Base-by-base conservation (phyloP, 495 filamentous ascomycete species). In the Lentithecium fluviatile region DNA sequence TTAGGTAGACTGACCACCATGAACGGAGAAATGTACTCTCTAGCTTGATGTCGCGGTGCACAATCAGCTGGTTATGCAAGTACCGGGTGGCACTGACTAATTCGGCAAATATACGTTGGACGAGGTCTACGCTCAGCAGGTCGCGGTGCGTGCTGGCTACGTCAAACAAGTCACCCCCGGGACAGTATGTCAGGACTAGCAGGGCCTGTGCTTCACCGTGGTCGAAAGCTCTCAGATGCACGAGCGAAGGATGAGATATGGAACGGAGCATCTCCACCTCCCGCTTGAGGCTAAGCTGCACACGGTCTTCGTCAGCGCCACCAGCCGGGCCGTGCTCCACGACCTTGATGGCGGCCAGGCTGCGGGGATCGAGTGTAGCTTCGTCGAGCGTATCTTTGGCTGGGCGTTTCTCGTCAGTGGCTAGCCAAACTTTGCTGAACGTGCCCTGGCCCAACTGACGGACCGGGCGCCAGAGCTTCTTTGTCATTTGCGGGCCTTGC, bases 11-110 rank as follows among this genome's bases (percentile, higher is more conserved):
- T 56, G 20, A 48, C 47, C 38, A 51, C 42, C 11, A 46, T 4
- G 49, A 40, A 37, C 34, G 52, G 60, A 52, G 43, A 62, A 65
- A 65, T 68, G 48, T 79, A 96, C 92, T 98, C 76, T 98, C 94
- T 48, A 98, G 84, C 74, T 98, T 98, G 69, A 98, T 95, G 74
- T 98, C 94, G 24, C 94, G 85, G 70, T 98, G 94, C 42, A 96
- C 93, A 63, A 98, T 96, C 66, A 82, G 88, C 67, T 88, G 72
- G 26, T 78, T 77, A 74, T 98, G 94, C 29, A 98, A 78, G 78
- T 97, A 95, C 23, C 80, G 81, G 29, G 96, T 84, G 2, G 95
- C 95, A 57, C 81, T 81, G 17, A 96, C 86, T 60, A 97, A 71
- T 71, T 98, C 94, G 12, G 91, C 80, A 73, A 96, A 96, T 29